Evolutionary conservation across 441 rosid genomes (phyloP).

Genomic region (Kokia cookei): DNA sequence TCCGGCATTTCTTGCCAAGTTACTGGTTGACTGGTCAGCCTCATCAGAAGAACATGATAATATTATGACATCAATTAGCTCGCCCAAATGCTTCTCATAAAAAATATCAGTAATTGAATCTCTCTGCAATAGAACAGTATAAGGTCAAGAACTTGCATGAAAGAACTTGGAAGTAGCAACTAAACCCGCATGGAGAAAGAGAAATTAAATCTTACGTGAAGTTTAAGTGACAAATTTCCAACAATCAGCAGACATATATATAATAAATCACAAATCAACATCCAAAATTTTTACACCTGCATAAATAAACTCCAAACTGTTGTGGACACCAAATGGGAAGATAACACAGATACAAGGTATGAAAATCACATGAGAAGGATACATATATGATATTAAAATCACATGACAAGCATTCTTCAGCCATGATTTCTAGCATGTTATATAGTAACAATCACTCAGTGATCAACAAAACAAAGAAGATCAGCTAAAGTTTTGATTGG

Average conservation of each 20-base stretch:
- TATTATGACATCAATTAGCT: slow-evolving; percentile 77
- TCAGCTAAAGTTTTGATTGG: neutral
- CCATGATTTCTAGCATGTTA: neutral
- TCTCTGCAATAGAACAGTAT: slow-evolving; percentile 50
- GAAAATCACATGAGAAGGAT: neutral
- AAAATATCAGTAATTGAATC: slow-evolving; percentile 78
- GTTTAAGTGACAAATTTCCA: slow-evolving; percentile 8
- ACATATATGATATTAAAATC: neutral
- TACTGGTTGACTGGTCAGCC: slow-evolving; percentile 31
- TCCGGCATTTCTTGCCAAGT: slow-evolving; percentile 40
- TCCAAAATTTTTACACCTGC: slow-evolving; percentile 14
- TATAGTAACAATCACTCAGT: neutral
- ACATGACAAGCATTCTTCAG: neutral
- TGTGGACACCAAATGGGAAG: neutral
- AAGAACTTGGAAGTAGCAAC: neutral
- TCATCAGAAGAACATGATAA: slow-evolving; percentile 62
- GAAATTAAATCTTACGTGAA: slow-evolving; percentile 11
- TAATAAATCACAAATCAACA: slow-evolving; percentile 11
- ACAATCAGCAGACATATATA: slow-evolving; percentile 12
- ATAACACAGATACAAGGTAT: slow-evolving; percentile 3
- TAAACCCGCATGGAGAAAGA: slow-evolving; percentile 14
- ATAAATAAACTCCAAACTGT: slow-evolving; percentile 5
- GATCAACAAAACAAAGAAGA: neutral
- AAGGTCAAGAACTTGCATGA: neutral
- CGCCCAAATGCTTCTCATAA: slow-evolving; percentile 90